Conservation (phyloP, 805 yeast genomes). For the Tetrapisispora namnaoensis region DNA sequence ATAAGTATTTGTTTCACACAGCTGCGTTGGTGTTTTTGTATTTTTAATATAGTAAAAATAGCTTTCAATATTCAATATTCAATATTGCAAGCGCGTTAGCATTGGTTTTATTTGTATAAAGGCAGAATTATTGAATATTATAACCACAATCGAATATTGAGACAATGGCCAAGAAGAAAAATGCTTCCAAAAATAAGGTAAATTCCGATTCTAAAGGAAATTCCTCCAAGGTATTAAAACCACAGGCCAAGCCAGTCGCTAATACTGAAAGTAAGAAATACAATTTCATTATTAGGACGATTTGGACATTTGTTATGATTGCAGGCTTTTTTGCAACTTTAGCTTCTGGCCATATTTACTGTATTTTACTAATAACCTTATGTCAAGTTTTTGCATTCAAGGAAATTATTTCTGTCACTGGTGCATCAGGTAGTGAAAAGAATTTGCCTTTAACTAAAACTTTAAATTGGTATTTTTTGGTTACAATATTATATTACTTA, state of each 20-base stretch:
- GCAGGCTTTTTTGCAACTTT: constrained; percentile 56
- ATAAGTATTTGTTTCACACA: no score
- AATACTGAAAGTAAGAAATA: constrained; percentile 16
- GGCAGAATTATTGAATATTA: background rate
- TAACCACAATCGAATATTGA: background rate
- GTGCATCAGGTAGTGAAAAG: constrained; percentile 67
- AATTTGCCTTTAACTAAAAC: constrained; percentile 73
- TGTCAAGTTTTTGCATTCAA: constrained; percentile 79
- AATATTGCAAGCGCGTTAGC: background rate
- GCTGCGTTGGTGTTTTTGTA: no score
- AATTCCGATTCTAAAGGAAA: background rate
- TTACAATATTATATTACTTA: constrained; percentile 78
- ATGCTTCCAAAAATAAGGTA: background rate
- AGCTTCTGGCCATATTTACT: constrained; percentile 77
- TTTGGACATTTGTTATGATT: constrained; percentile 93
- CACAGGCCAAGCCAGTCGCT: background rate
- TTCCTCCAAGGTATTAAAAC: background rate
- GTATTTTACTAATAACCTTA: constrained; percentile 58
- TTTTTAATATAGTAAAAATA: no score
- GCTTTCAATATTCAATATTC: no score
- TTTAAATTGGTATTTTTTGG: constrained; percentile 87
- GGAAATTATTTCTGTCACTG: constrained; percentile 83
- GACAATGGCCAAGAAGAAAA: constrained; percentile 2
- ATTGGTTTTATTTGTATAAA: background rate
- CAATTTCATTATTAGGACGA: constrained; percentile 67